phyloP scores from a whole-genome alignment of 2,329 filamentous ascomycete species.

The Cladorrhinum sp. region DNA sequence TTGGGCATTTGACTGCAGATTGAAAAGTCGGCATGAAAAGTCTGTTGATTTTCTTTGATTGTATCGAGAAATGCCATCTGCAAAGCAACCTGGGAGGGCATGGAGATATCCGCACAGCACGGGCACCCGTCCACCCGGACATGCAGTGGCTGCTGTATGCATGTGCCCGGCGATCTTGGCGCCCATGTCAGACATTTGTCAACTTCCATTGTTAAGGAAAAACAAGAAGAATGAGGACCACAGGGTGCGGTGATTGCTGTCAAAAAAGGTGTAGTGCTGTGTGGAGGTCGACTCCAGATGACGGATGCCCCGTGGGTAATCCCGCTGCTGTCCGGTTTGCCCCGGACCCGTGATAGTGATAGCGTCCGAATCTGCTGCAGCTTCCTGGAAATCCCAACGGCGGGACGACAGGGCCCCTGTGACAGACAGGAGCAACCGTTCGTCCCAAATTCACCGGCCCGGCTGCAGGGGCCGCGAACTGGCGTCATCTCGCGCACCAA shows the following conservation, averaged over 20 bases:
- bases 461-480: conserved; percentile 18
- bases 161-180: background rate
- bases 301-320: background rate
- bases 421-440: background rate
- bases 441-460: conserved; percentile 13
- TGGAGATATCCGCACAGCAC: too few relatives aligned
- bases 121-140: too few relatives aligned
- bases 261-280: background rate
- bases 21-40: background rate
- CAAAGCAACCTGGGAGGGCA: background rate
- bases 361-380: background rate
- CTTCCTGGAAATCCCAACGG: background rate
- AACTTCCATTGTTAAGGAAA: background rate
- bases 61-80: background rate
- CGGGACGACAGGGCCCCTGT: background rate
- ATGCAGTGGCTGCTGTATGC: background rate
- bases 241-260: background rate
- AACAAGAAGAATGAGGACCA: background rate
- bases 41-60: background rate
- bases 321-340: background rate
- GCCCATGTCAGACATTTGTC: background rate
- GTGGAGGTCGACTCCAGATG: background rate
- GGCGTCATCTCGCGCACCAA: conserved; percentile 8
- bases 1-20: background rate
- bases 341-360: background rate